Evolutionary conservation across 2,329 filamentous ascomycete genomes (phyloP).

Genomic region (Apiospora saccharicola): DNA sequence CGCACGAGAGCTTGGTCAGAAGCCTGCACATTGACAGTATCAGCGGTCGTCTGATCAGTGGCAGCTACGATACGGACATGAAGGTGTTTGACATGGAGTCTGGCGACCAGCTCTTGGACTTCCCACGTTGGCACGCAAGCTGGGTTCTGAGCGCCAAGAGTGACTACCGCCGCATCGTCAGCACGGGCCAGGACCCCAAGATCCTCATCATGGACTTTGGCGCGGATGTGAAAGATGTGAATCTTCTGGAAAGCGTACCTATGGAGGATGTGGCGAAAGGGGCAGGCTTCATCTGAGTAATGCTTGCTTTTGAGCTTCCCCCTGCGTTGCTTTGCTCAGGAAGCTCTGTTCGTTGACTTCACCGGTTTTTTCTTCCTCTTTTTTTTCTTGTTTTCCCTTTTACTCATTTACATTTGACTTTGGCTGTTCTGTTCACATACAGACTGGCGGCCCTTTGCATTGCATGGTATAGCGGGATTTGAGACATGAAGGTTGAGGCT

Average conservation of each 20-base stretch:
- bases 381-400: too few relatives aligned
- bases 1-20: slow-evolving; percentile 86
- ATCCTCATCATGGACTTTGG: slow-evolving; percentile 95
- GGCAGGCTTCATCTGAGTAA: slow-evolving; percentile 44
- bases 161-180: slow-evolving; percentile 93
- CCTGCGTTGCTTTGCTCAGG: background rate
- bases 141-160: slow-evolving; percentile 98
- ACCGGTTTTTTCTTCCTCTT: background rate
- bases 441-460: slow-evolving; percentile 2
- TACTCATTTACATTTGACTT: background rate
- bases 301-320: background rate
- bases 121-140: slow-evolving; percentile 93
- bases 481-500: background rate
- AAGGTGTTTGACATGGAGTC: slow-evolving; percentile 91
- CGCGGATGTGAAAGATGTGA: slow-evolving; percentile 63
- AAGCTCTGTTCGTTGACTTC: background rate
- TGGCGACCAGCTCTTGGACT: slow-evolving; percentile 79
- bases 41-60: slow-evolving; percentile 86
- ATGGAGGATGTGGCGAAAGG: slow-evolving; percentile 41
- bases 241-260: slow-evolving; percentile 60
- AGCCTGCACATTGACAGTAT: slow-evolving; percentile 89
- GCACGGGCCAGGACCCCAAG: slow-evolving; percentile 91
- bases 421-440: background rate
- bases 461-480: slow-evolving; percentile 12
- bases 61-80: slow-evolving; percentile 94